phyloP scores from a whole-genome alignment of 1,284 basidiomycete genomes.

The Boletellus dicymbophilus region DNA sequence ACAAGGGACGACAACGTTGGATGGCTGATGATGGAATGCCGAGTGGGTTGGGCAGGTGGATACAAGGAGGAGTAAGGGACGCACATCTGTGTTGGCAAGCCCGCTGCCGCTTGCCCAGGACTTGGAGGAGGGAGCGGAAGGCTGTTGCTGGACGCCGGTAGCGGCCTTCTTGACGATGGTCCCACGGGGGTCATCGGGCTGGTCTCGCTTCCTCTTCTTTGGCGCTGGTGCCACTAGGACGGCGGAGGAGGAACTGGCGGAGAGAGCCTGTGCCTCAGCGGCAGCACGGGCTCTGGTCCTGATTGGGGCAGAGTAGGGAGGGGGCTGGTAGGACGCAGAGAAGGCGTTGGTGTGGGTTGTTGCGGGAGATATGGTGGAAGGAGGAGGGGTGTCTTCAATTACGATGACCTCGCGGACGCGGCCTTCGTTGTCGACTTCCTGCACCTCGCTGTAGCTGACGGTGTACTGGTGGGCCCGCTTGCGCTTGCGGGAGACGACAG shows the following conservation, averaged over 20 bases:
- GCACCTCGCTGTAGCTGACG: constrained; percentile 81
- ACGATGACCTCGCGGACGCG: constrained; percentile 81
- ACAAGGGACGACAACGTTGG: constrained; percentile 67
- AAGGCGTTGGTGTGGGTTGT: constrained; percentile 64
- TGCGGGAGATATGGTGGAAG: constrained; percentile 74
- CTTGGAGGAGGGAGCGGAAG: constrained; percentile 49
- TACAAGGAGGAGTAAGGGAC: constrained; percentile 34
- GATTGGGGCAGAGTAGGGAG: constrained; percentile 69
- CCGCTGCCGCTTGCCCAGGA: constrained; percentile 65
- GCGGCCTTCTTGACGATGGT: constrained; percentile 61
- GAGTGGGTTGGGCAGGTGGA: constrained; percentile 24
- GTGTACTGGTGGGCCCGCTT: constrained; percentile 78
- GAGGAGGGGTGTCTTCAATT: constrained; percentile 84
- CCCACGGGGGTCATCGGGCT: constrained; percentile 65
- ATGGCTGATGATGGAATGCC: constrained; percentile 42
- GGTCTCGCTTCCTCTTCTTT: constrained; percentile 79
- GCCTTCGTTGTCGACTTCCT: constrained; percentile 77
- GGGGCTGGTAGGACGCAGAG: constrained; percentile 78
- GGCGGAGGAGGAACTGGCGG: constrained; percentile 63
- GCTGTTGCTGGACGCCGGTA: constrained; percentile 47
- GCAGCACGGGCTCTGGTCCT: constrained; percentile 80
- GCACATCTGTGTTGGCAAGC: constrained; percentile 62
- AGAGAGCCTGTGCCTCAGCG: constrained; percentile 75
- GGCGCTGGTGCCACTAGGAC: constrained; percentile 58
- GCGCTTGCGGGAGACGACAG: constrained; percentile 72